Evolutionary conservation across 83 land plant genomes (phyloP), one percentile per base, ranked within the genome.

Genomic region (Picea engelmannii): DNA sequence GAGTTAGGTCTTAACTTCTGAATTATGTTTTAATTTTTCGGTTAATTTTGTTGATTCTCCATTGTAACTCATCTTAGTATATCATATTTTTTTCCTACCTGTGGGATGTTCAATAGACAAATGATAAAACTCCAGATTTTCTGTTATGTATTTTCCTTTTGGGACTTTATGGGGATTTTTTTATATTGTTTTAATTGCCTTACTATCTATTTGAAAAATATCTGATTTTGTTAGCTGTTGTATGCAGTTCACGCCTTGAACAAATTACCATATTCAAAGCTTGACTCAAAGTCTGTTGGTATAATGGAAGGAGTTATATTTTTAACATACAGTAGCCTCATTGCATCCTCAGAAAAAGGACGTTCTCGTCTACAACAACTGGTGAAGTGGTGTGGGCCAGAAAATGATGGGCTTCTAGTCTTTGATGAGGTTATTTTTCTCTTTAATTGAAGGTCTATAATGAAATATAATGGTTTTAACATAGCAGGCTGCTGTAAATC

Each of bases 301-400:
- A 82, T 97, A 16, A 95, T 78, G 87, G 98, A 95, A 42, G 99
- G 99, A 66, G 98, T 97, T 71, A 67, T 97, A 69, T 97, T 95
- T 71, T 87, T 92, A 87, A 97, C 99, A 21, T 97, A 97, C 73
- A 97, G 89, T 80, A 97, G 99, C 85, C 91, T 97, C 10, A 95
- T 97, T 73, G 98, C 99, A 78, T 97, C 99, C 21, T 95, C 99
- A 42, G 99, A 97, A 79, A 93, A 85, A 82, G 99, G 99, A 21
- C 91, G 94, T 40, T 95, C 99, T 82, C 95, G 99, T 40, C 67
- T 97, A 80, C 92, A 95, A 81, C 99, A 97, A 83, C 89, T 97
- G 81, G 85, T 94, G 65, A 93, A 95, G 84, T 97, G 99, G 99
- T 97, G 99, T 89, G 98, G 99, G 35, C 42, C 91, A 62, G 91